A percentile compares a stretch with the other conserved stretches of the same genome.
Evolutionary conservation across 116 monocot genomes (phyloP).

Genomic region (Dioscorea cayenensis): DNA sequence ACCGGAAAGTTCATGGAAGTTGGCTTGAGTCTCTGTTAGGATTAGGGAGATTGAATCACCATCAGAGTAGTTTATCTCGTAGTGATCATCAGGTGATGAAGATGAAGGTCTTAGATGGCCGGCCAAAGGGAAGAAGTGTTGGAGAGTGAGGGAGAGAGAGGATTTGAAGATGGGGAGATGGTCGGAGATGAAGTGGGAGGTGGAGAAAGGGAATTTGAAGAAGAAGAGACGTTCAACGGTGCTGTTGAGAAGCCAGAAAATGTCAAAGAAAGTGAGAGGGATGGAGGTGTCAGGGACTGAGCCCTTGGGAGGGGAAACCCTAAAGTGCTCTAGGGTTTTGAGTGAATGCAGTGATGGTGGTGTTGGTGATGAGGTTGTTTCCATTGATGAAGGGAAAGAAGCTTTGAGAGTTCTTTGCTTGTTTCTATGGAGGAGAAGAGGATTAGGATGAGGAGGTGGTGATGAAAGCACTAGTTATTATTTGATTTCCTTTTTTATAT

Average conservation of each 20-base stretch:
- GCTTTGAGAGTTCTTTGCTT: too few species aligned
- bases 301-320: neutral
- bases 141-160: slow-evolving; percentile 40
- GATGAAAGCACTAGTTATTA: too few species aligned
- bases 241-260: slow-evolving; percentile 15
- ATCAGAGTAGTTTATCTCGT: slow-evolving; percentile 7
- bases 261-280: slow-evolving; percentile 49
- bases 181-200: slow-evolving; percentile 18
- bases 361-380: too few species aligned
- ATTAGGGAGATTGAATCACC: slow-evolving; percentile 15
- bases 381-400: neutral
- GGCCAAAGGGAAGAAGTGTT: slow-evolving; percentile 43
- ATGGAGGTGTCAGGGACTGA: neutral
- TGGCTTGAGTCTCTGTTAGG: slow-evolving; percentile 10
- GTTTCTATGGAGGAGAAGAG: too few species aligned
- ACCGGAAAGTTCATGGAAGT: slow-evolving; percentile 12
- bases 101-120: slow-evolving; percentile 14
- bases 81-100: neutral
- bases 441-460: too few species aligned
- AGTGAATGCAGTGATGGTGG: neutral
- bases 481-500: too few species aligned
- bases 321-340: neutral
- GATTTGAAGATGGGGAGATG: slow-evolving; percentile 33
- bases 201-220: slow-evolving; percentile 23
- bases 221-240: slow-evolving; percentile 51